Percentiles rank a stretch among this genome's conserved stretches.
phyloP scores from a whole-genome alignment of 768 basidiomycete species.

The Boletus eberwhitei region DNA sequence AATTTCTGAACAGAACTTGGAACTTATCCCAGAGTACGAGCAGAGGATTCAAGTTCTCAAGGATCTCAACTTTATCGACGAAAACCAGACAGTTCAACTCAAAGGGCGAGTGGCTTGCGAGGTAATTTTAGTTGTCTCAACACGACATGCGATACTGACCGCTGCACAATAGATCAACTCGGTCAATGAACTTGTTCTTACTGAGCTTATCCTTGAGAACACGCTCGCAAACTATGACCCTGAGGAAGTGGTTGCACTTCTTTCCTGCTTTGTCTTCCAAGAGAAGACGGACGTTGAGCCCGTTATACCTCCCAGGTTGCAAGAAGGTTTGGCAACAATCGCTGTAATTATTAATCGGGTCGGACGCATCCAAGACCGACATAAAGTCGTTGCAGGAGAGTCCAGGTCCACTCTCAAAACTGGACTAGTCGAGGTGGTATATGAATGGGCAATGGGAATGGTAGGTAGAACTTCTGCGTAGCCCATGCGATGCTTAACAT shows the following conservation, averaged over 20 bases:
- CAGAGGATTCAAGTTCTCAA: constrained; percentile 88
- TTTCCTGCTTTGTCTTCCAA: constrained; percentile 97
- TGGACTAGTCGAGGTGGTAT: constrained; percentile 93
- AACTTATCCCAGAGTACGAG: constrained; percentile 95
- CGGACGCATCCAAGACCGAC: constrained; percentile 70
- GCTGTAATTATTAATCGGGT: constrained; percentile 75
- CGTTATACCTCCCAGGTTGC: constrained; percentile 70
- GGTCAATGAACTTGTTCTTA: constrained; percentile 93
- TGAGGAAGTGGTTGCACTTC: constrained; percentile 92
- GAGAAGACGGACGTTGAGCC: constrained; percentile 95
- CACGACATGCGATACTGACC: background rate
- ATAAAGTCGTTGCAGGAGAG: constrained; percentile 76
- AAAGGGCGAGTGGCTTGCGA: constrained; percentile 99
- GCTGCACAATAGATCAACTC: constrained; percentile 79
- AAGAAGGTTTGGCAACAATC: constrained; percentile 78
- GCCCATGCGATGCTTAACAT: background rate
- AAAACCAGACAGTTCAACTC: constrained; percentile 90
- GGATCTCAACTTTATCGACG: constrained; percentile 90
- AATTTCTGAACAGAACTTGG: constrained; percentile 95
- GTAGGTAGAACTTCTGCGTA: constrained; percentile 42
- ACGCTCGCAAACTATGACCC: constrained; percentile 87
- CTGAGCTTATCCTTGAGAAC: constrained; percentile 96
- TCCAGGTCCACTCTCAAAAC: constrained; percentile 81
- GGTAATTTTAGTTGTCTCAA: constrained; percentile 39
- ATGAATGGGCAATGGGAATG: constrained; percentile 99